Evolutionary conservation across 2,329 filamentous ascomycete species (phyloP).

Genomic region (Penicillium sp.): DNA sequence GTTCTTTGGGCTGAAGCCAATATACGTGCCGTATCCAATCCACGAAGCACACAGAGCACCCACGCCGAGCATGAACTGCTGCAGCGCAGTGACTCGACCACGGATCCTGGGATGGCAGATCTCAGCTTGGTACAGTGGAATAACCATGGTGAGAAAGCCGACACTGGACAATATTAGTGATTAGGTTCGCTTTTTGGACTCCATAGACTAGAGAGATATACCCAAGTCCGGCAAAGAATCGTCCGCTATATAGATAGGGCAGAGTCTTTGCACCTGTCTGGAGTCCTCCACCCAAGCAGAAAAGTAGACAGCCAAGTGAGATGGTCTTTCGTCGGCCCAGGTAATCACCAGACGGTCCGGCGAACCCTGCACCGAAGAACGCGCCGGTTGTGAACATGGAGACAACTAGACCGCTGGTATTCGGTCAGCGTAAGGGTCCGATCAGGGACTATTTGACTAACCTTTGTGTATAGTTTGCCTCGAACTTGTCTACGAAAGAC

Average conservation of each 20-base stretch:
- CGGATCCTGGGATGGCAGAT: conserved; percentile 73
- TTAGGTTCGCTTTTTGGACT: conserved; percentile 30
- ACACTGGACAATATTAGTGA: conserved; percentile 45
- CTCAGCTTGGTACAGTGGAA: conserved; percentile 73
- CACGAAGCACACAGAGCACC: conserved; percentile 68
- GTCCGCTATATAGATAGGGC: conserved; percentile 63
- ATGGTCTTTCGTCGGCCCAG: conserved; percentile 70
- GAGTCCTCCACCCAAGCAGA: conserved; percentile 66
- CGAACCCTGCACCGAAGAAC: conserved; percentile 63
- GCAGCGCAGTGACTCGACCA: conserved; percentile 67
- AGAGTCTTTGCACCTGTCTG: conserved; percentile 64
- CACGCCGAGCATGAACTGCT: conserved; percentile 79
- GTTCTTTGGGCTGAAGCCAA: conserved; percentile 46
- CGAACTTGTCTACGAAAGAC: conserved; percentile 34
- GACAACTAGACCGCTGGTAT: conserved; percentile 61
- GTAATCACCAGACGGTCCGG: conserved; percentile 59
- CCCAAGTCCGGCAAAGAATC: conserved; percentile 59
- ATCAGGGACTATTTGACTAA: conserved; percentile 2
- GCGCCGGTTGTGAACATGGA: conserved; percentile 73
- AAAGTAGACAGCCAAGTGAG: conserved; percentile 64
- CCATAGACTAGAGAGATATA: conserved; percentile 20
- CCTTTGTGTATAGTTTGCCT: conserved; percentile 29
- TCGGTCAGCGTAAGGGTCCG: background rate
- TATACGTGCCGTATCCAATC: conserved; percentile 64
- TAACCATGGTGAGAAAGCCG: conserved; percentile 59